Conservation (phyloP, 140 eudicot species). For the Flaveria floridana region DNA sequence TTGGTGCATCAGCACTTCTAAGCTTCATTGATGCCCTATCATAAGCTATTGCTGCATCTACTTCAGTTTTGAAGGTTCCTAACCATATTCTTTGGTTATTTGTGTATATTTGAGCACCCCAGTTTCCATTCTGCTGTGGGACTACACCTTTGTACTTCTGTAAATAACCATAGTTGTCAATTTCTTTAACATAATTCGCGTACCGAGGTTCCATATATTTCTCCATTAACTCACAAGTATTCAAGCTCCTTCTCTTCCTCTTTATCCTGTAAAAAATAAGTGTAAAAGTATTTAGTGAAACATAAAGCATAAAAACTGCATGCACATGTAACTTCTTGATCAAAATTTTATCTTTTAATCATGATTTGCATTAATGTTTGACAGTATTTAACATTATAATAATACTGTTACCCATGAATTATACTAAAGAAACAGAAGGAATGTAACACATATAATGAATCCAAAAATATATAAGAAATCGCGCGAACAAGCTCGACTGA, state of each 20-base stretch:
- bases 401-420: neutral
- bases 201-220: constrained; percentile 5
- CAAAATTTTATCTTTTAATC: neutral
- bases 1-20: constrained; percentile 45
- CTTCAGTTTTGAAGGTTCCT: constrained; percentile 65
- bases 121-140: constrained; percentile 56
- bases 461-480: neutral
- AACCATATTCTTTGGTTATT: constrained; percentile 70
- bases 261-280: neutral
- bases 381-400: neutral
- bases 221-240: constrained; percentile 30
- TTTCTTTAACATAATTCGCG: constrained; percentile 6
- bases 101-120: constrained; percentile 90
- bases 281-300: neutral
- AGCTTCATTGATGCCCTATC: constrained; percentile 64
- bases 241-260: neutral
- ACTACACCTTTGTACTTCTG: constrained; percentile 70
- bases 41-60: constrained; percentile 70
- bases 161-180: constrained; percentile 22
- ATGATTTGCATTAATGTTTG: neutral
- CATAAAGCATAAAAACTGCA: neutral
- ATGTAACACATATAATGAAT: no score
- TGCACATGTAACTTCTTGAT: neutral
- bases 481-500: no score
- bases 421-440: neutral